Percentiles rank a stretch among this genome's conserved stretches.
Evolutionary conservation across 2,329 filamentous ascomycete genomes (phyloP).

Genomic region (Beauveria varroae): DNA sequence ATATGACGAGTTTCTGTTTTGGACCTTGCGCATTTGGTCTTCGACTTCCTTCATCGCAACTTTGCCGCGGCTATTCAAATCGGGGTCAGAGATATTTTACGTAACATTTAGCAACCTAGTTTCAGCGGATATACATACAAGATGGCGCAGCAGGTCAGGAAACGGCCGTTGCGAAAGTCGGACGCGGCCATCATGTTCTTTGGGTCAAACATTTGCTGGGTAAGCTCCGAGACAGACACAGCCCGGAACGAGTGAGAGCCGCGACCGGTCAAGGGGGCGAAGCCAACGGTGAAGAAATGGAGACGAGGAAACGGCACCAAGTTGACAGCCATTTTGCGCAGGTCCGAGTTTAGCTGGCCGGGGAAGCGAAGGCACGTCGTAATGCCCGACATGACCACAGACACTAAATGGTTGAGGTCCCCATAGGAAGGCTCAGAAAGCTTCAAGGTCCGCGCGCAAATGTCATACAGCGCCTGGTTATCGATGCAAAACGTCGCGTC

Average conservation of each 20-base stretch:
- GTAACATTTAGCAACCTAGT: conserved; percentile 29
- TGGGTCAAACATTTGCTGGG: conserved; percentile 99
- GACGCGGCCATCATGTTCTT: conserved; percentile 99
- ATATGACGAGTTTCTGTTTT: conserved; percentile 99
- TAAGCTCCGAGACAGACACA: conserved; percentile 93
- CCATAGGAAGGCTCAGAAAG: conserved; percentile 96
- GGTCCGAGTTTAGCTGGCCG: conserved; percentile 98
- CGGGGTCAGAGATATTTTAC: not conserved
- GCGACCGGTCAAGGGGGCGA: conserved; percentile 88
- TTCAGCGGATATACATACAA: conserved; percentile 39
- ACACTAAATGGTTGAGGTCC: conserved; percentile 98
- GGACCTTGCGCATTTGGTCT: conserved; percentile 99
- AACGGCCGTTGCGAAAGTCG: conserved; percentile 99
- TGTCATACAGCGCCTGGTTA: conserved; percentile 99
- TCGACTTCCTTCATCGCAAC: conserved; percentile 99
- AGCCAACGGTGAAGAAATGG: conserved; percentile 99
- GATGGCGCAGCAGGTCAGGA: conserved; percentile 98
- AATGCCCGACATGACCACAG: conserved; percentile 98
- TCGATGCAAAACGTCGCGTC: conserved; percentile 99
- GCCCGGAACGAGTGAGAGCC: conserved; percentile 90
- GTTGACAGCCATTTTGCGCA: conserved; percentile 99
- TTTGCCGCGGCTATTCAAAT: conserved; percentile 70
- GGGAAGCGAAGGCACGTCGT: conserved; percentile 98
- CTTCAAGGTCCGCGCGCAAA: conserved; percentile 99
- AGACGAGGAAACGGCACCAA: conserved; percentile 94